A percentile compares a stretch with the other conserved stretches of the same genome.
phyloP scores from a whole-genome alignment of 225 moss, liverwort and hornwort species.

The Takakia lepidozioides region DNA sequence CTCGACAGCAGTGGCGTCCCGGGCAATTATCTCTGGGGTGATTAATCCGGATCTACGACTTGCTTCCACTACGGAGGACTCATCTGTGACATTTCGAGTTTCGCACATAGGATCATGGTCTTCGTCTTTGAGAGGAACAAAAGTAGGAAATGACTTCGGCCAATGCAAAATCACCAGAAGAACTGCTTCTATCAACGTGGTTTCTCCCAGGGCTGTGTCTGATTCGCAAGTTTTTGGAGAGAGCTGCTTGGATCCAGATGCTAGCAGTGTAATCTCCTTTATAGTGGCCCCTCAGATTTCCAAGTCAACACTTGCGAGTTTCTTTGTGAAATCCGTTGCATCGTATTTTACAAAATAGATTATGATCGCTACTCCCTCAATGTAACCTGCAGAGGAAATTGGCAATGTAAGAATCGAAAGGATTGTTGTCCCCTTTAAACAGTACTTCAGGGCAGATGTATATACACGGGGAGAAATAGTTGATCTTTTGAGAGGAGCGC shows the following conservation, averaged over 20 bases:
- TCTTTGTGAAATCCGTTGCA: no score
- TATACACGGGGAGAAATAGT: no score
- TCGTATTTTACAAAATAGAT: no score
- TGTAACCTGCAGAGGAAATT: no score
- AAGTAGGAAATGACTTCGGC: constrained; percentile 13
- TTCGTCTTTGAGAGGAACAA: constrained; percentile 22
- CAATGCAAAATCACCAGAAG: constrained; percentile 10
- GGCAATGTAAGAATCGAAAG: no score
- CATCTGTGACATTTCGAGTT: constrained; percentile 11
- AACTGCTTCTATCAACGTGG: constrained; percentile 15
- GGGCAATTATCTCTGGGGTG: constrained; percentile 14
- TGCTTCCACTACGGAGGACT: constrained; percentile 6
- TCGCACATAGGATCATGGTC: constrained; percentile 34
- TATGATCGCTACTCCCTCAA: no score
- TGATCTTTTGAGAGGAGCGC: no score
- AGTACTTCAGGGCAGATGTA: no score
- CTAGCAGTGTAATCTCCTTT: constrained; percentile 50
- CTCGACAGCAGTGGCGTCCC: constrained; percentile 24
- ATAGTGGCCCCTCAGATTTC: no score
- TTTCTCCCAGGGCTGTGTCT: constrained; percentile 52
- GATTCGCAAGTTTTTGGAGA: constrained; percentile 46
- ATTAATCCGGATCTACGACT: neutral
- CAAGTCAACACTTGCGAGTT: no score
- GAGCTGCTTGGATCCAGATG: constrained; percentile 44
- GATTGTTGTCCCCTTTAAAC: no score